Evolutionary conservation across 2,329 filamentous ascomycete species (phyloP).

Genomic region (Helminthosporium solani): DNA sequence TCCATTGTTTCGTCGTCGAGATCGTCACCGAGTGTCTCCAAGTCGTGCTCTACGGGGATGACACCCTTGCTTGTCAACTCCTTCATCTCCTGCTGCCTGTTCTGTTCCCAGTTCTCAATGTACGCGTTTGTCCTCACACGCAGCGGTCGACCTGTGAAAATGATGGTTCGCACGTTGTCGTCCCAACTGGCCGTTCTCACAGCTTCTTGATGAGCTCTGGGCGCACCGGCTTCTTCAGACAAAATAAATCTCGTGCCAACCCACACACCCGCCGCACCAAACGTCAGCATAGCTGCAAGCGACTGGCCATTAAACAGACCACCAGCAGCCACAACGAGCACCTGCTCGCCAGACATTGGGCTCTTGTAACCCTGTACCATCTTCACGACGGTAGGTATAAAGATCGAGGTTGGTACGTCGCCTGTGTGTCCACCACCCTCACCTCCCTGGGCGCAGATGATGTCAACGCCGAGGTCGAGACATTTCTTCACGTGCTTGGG

Average conservation of each 20-base stretch:
- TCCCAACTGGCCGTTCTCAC: slow-evolving; percentile 89
- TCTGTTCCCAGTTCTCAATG: slow-evolving; percentile 94
- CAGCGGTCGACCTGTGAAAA: slow-evolving; percentile 95
- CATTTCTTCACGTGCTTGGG: slow-evolving; percentile 99
- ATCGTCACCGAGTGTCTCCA: slow-evolving; percentile 73
- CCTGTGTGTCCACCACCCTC: slow-evolving; percentile 97
- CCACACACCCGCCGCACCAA: slow-evolving; percentile 92
- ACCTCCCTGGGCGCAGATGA: slow-evolving; percentile 97
- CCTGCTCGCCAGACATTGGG: slow-evolving; percentile 80
- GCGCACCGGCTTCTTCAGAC: slow-evolving; percentile 89
- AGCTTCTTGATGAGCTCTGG: slow-evolving; percentile 91
- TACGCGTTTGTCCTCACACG: slow-evolving; percentile 93
- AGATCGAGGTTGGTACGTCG: slow-evolving; percentile 84
- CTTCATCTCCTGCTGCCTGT: slow-evolving; percentile 88
- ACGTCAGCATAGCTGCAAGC: slow-evolving; percentile 85
- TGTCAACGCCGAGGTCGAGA: slow-evolving; percentile 81
- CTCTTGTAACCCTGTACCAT: slow-evolving; percentile 78
- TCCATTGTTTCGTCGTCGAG: slow-evolving; percentile 83
- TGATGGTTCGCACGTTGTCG: slow-evolving; percentile 95
- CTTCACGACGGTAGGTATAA: slow-evolving; percentile 90
- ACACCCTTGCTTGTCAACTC: slow-evolving; percentile 83
- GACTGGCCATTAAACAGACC: slow-evolving; percentile 92
- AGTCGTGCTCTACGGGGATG: slow-evolving; percentile 90
- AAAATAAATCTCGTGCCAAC: slow-evolving; percentile 96
- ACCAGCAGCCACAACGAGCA: slow-evolving; percentile 90